These are phyloP conservation scores for Lactarius quietus DNA, from an alignment of 768 basidiomycete species.

Conservation along the genomic window DNA sequence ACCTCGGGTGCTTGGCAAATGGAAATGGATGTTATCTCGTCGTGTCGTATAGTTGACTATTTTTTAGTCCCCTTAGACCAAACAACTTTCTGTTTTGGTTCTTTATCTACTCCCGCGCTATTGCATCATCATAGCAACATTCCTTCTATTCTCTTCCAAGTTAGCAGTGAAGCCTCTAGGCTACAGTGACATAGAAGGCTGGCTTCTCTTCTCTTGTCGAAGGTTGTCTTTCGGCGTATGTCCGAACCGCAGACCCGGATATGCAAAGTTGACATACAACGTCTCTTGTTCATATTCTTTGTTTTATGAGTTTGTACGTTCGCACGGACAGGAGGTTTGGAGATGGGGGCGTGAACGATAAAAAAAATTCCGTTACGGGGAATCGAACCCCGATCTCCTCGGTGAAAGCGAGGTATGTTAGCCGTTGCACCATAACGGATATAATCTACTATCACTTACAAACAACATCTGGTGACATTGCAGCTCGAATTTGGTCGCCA, in stretches of 20 bases:
- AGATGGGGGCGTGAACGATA: background rate
- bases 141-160: background rate
- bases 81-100: background rate
- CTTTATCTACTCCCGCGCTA: background rate
- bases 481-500: background rate
- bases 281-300: too few species aligned
- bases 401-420: conserved; percentile 27
- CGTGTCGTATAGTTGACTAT: background rate
- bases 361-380: conserved; percentile 21
- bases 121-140: background rate
- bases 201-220: background rate
- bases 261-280: too few species aligned
- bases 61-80: background rate
- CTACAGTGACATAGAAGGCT: background rate
- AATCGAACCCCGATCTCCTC: conserved; percentile 25
- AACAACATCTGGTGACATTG: background rate
- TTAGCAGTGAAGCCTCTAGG: background rate
- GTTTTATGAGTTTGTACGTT: too few species aligned
- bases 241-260: too few species aligned
- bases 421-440: conserved; percentile 25
- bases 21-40: background rate
- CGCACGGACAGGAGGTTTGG: too few species aligned
- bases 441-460: background rate
- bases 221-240: background rate
- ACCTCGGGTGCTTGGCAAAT: background rate